Conservation (phyloP, 1,284 basidiomycete species). For the Thecaphora thlaspeos region DNA sequence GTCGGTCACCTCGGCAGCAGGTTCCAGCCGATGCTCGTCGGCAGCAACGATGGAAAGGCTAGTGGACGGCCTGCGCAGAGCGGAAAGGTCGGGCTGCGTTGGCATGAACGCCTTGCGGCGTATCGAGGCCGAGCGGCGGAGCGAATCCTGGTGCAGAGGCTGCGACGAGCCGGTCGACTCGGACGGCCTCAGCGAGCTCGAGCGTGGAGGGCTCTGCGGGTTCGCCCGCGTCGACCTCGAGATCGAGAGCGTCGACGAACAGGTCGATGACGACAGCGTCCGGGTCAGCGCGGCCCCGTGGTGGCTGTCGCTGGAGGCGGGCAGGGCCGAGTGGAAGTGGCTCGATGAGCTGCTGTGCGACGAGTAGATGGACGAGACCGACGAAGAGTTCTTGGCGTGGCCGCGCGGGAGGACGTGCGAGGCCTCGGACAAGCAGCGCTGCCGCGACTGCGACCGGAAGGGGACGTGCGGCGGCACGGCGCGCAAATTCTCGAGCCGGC, state of each 20-base stretch:
- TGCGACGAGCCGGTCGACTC: no score
- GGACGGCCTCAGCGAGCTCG: constrained; percentile 17
- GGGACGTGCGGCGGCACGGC: constrained; percentile 5
- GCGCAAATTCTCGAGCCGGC: no score
- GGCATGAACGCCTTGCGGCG: neutral
- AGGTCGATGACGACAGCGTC: no score
- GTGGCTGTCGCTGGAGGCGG: constrained; percentile 2
- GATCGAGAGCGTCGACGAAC: no score
- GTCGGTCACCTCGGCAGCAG: no score
- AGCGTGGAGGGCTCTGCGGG: constrained; percentile 17
- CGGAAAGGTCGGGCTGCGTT: no score
- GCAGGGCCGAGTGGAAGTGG: constrained; percentile 5
- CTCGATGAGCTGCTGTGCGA: constrained; percentile 7
- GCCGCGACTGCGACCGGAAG: constrained; percentile 22
- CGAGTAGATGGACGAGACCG: constrained; percentile 12
- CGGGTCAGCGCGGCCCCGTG: constrained; percentile 1
- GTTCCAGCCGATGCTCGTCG: constrained; percentile 4
- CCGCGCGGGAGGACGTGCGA: constrained; percentile 5
- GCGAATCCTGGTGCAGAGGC: neutral
- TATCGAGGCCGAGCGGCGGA: neutral
- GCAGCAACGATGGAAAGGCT: constrained; percentile 10
- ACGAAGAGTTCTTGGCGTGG: constrained; percentile 1
- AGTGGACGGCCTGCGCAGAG: no score
- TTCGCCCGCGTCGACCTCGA: no score
- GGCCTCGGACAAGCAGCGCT: constrained; percentile 24